Conservation (phyloP, 306 rosid species). For the Castanospermum australe region DNA sequence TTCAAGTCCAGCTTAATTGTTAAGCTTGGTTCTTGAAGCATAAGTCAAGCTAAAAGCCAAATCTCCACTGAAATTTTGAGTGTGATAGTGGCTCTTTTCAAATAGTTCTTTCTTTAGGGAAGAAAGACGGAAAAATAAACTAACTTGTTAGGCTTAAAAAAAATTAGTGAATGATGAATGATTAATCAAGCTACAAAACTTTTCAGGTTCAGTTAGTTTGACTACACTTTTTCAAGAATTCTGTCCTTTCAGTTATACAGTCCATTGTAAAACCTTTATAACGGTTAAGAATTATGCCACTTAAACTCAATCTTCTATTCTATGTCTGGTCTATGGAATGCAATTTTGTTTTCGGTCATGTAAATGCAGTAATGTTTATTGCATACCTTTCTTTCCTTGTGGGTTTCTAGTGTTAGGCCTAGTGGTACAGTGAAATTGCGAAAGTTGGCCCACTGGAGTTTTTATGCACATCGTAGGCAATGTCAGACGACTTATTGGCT, state of each 20-base stretch:
- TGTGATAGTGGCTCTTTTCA: not conserved
- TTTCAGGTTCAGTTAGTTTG: not conserved
- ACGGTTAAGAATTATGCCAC: too few relatives aligned
- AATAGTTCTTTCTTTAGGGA: not conserved
- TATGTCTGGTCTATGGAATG: not conserved
- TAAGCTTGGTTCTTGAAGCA: too few relatives aligned
- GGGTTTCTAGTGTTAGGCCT: not conserved
- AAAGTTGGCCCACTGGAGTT: constrained; percentile 5
- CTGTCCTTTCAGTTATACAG: too few relatives aligned
- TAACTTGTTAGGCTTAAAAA: not conserved
- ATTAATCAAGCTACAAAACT: not conserved
- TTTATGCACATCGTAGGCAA: not conserved
- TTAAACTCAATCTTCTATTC: too few relatives aligned
- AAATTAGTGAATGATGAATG: not conserved
- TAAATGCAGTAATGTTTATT: not conserved
- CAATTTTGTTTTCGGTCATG: not conserved
- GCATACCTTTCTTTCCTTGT: not conserved
- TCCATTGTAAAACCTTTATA: too few relatives aligned
- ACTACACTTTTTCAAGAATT: too few relatives aligned
- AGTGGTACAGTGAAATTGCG: not conserved
- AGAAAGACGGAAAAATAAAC: too few relatives aligned
- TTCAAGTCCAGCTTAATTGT: too few relatives aligned
- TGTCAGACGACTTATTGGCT: constrained; percentile 24
- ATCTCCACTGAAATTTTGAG: not conserved
- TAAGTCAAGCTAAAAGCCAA: not conserved